Evolutionary conservation across 768 basidiomycete genomes (phyloP), one percentile per base, ranked within the genome.

Genomic region (Macrolepiota dolichaula): DNA sequence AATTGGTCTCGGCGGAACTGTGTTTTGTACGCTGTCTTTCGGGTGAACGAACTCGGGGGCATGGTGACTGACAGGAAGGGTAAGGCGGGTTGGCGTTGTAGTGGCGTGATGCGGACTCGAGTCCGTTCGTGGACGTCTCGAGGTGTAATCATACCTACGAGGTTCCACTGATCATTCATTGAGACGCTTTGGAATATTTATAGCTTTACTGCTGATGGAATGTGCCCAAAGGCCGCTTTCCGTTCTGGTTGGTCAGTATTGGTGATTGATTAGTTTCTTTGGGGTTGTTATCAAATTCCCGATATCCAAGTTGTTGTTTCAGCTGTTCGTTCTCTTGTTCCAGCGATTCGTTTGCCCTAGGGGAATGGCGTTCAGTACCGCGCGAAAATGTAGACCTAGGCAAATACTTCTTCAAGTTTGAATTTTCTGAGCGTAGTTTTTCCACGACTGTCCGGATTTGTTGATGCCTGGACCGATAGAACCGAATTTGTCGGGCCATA

Each of bases 401-500:
- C 36, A 38, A 64, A 67, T 22, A 46, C 91, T 80, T 88, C 73
- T 81, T 84, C 40, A 91, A 73, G 46, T 87, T 84, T 35, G 72
- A 70, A 15, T 75, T 65, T 49, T 86, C 83, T 3, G 74, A 73
- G 66, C 81, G 85, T 9, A 85, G 68, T 11, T 81, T 79, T 24
- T 87, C 84, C 17, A 87, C 74, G 11, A 82, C 63, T 3, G 69
- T 71, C 7, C 83, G 79, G 55, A 84, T 82, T 65, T 89, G 85
- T 35, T 82, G 71, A 64, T 81, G 80, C 63, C 85, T 83, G 11
- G 74, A 69, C 64, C 83, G 85, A 67, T 87, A 88, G 63, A 83
- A 81, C 47, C 84, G 80, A 46, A 91, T 81, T 62, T 91, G 84
- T 32, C 81, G 77, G 4, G 85, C 85, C 73, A 93, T 81, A 11